Conservation (phyloP, 108 stramenopile genomes). For the Aurantiochytrium sp. region DNA sequence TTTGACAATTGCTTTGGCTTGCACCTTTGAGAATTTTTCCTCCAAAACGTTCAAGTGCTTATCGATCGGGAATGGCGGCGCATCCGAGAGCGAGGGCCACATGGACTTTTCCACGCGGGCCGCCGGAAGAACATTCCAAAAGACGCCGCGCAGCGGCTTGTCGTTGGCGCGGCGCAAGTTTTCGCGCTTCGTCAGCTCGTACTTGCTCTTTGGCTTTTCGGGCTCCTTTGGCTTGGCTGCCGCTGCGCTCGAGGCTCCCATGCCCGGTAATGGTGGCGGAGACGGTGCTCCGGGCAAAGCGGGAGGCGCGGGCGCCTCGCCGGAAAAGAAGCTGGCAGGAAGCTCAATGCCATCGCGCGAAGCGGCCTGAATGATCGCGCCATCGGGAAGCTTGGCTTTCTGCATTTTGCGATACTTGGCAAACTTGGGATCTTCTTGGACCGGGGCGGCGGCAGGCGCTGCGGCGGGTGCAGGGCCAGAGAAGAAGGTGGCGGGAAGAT, state of each 20-base stretch:
- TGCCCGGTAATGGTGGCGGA: not conserved
- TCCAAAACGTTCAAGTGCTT: not conserved
- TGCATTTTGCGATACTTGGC: conserved; percentile 19
- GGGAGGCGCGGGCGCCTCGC: not conserved
- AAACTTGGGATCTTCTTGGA: conserved; percentile 11
- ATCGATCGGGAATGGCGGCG: not conserved
- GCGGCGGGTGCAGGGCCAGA: not conserved
- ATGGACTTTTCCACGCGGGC: not conserved
- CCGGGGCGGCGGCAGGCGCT: not conserved
- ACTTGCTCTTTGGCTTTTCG: conserved; percentile 16
- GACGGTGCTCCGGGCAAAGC: not conserved
- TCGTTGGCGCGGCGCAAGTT: not conserved
- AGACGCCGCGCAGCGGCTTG: not conserved
- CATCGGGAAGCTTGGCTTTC: not conserved
- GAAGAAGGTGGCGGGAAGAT: not conserved
- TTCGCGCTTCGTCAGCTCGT: not conserved
- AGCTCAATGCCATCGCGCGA: not conserved
- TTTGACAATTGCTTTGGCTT: not conserved
- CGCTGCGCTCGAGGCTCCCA: not conserved
- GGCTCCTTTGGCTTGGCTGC: conserved; percentile 8
- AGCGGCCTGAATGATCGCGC: not conserved
- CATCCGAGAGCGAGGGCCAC: not conserved
- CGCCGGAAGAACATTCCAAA: conserved; percentile 14
- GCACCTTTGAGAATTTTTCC: not conserved
- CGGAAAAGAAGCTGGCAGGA: not conserved